Evolutionary conservation across 108 stramenopile genomes (phyloP).

Genomic region (Skeletonema grethae): DNA sequence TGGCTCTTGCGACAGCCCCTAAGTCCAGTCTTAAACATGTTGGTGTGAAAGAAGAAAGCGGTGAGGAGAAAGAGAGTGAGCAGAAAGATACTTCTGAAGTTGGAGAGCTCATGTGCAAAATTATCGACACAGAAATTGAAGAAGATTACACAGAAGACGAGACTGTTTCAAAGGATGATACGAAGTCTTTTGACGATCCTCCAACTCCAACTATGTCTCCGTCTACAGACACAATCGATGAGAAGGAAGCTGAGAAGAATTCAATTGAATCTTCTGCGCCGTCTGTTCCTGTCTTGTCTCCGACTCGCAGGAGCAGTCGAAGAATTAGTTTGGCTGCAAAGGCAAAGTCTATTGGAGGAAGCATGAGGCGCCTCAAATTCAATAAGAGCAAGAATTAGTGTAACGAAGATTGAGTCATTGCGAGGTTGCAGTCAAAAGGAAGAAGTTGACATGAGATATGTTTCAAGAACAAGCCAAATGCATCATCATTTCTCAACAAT

Average conservation of each 20-base stretch:
- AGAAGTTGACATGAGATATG: too few relatives aligned
- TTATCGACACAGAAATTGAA: not conserved
- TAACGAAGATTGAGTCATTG: too few relatives aligned
- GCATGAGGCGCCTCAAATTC: not conserved
- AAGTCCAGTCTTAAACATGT: not conserved
- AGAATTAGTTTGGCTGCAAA: not conserved
- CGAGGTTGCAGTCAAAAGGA: not conserved
- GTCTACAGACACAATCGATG: not conserved
- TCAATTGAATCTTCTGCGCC: too few relatives aligned
- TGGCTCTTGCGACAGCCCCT: not conserved
- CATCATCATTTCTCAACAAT: not conserved
- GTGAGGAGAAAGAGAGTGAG: not conserved
- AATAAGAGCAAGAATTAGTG: not conserved
- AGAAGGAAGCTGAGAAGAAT: not conserved
- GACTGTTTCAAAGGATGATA: not conserved
- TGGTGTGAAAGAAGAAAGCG: not conserved
- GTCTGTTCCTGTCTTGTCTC: not conserved
- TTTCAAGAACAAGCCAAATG: not conserved
- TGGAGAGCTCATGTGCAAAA: not conserved
- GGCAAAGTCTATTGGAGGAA: slow-evolving; percentile 1
- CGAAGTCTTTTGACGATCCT: not conserved
- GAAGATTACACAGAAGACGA: not conserved
- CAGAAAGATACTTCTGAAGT: not conserved
- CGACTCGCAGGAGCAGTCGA: not conserved
- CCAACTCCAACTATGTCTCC: not conserved